These are phyloP conservation scores for Xylaria sp. DNA, from an alignment of 2,329 filamentous ascomycete species.

Conservation along the genomic window DNA sequence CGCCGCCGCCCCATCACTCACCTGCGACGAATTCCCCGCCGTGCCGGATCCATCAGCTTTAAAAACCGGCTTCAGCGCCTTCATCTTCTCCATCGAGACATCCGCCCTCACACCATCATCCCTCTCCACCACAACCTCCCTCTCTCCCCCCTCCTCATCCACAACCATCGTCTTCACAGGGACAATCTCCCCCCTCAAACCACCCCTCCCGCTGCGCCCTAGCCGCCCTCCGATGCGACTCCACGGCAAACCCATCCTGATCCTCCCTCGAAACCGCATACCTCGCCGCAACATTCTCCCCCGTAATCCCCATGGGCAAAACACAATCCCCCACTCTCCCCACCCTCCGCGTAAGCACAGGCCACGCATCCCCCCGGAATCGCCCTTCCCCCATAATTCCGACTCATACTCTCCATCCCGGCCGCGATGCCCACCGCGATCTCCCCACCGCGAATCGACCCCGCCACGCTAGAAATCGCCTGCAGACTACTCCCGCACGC, in stretches of 20 bases:
- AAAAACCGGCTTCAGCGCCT: conserved; percentile 82
- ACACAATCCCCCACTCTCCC: conserved; percentile 67
- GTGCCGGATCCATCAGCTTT: conserved; percentile 68
- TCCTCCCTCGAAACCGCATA: conserved; percentile 63
- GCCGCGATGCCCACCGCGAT: conserved; percentile 74
- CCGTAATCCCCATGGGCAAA: conserved; percentile 90
- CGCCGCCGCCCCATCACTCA: conserved; percentile 71
- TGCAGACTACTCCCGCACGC: conserved; percentile 77
- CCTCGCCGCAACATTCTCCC: conserved; percentile 77
- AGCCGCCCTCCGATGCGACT: conserved; percentile 68
- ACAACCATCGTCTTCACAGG: conserved; percentile 68
- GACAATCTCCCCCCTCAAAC: conserved; percentile 74
- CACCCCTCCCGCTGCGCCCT: conserved; percentile 61
- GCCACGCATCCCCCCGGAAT: conserved; percentile 78
- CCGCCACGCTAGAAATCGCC: conserved; percentile 68
- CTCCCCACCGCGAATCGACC: conserved; percentile 67
- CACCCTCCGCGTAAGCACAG: conserved; percentile 48
- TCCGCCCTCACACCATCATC: conserved; percentile 78
- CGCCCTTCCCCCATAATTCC: conserved; percentile 80
- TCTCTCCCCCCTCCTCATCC: conserved; percentile 56
- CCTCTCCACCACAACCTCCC: conserved; percentile 59
- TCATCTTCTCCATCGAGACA: conserved; percentile 64
- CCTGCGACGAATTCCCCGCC: conserved; percentile 77
- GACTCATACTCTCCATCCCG: conserved; percentile 94
- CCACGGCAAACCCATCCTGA: conserved; percentile 76